A percentile compares a stretch with the other conserved stretches of the same genome.
These are phyloP conservation scores for Calonectria naviculata DNA, from an alignment of 2,329 filamentous ascomycete genomes.

Conservation along the genomic window DNA sequence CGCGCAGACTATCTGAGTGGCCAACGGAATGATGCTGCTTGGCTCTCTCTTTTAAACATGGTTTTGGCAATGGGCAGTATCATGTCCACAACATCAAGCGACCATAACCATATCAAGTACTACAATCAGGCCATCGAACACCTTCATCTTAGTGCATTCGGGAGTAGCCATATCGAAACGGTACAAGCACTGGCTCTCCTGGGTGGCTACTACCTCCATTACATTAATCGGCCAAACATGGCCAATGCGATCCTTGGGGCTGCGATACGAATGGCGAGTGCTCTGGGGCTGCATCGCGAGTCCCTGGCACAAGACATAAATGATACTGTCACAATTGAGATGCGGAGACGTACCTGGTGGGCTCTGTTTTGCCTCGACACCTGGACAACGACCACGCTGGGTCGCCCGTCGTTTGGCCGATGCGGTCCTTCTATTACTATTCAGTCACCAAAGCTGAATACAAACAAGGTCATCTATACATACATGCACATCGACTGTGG, in stretches of 20 bases:
- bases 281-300: slow-evolving; percentile 77
- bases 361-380: slow-evolving; percentile 79
- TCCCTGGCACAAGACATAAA: slow-evolving; percentile 3
- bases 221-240: slow-evolving; percentile 80
- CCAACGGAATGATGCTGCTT: slow-evolving; percentile 69
- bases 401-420: slow-evolving; percentile 75
- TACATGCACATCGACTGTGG: not conserved
- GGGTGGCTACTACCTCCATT: slow-evolving; percentile 80
- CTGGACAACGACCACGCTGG: slow-evolving; percentile 78
- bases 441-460: slow-evolving; percentile 66
- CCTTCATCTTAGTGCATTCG: slow-evolving; percentile 73
- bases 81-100: slow-evolving; percentile 71
- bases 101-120: slow-evolving; percentile 75
- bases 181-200: slow-evolving; percentile 77
- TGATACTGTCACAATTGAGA: slow-evolving; percentile 53
- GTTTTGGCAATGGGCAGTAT: slow-evolving; percentile 81
- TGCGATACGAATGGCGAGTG: slow-evolving; percentile 77
- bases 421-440: slow-evolving; percentile 76
- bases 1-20: slow-evolving; percentile 38
- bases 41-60: slow-evolving; percentile 82
- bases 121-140: slow-evolving; percentile 76
- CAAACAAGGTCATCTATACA: slow-evolving; percentile 46
- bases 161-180: slow-evolving; percentile 69
- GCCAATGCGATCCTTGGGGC: slow-evolving; percentile 79
- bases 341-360: slow-evolving; percentile 78